Conservation (phyloP, 2,329 filamentous ascomycete species). For the Colletotrichum paranaense region DNA sequence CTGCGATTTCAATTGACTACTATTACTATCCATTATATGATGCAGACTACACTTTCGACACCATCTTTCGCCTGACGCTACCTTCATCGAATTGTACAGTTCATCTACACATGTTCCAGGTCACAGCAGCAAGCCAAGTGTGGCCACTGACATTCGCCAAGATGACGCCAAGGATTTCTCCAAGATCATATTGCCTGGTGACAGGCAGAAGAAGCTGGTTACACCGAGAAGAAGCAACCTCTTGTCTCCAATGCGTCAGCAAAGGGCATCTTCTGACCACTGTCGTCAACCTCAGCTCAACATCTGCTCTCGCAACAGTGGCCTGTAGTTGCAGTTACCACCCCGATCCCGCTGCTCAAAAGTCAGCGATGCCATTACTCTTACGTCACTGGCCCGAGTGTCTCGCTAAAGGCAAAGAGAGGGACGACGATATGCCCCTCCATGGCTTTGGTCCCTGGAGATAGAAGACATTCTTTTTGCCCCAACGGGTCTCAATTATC, state of each 20-base stretch:
- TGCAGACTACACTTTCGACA: not conserved
- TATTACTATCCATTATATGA: not conserved
- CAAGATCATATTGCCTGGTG: not conserved
- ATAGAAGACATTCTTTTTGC: not conserved
- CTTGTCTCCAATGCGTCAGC: not conserved
- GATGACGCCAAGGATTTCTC: not conserved
- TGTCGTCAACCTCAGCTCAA: not conserved
- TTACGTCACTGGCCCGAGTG: slow-evolving; percentile 22
- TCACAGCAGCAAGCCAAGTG: not conserved
- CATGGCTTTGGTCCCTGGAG: not conserved
- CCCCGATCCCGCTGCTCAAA: not conserved
- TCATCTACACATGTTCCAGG: not conserved
- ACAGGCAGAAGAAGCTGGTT: not conserved
- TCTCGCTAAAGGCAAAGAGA: not conserved
- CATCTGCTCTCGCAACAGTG: not conserved
- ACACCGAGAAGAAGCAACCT: not conserved
- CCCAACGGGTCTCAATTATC: not conserved
- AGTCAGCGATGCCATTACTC: not conserved
- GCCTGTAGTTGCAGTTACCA: not conserved
- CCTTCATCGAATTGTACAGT: too few relatives aligned
- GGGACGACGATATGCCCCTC: slow-evolving; percentile 1
- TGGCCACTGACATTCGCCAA: not conserved
- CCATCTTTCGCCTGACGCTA: not conserved
- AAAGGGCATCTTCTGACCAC: not conserved
- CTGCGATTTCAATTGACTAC: not conserved